phyloP scores from a whole-genome alignment of 1,284 basidiomycete genomes.

The Microbotryum intermedium region DNA sequence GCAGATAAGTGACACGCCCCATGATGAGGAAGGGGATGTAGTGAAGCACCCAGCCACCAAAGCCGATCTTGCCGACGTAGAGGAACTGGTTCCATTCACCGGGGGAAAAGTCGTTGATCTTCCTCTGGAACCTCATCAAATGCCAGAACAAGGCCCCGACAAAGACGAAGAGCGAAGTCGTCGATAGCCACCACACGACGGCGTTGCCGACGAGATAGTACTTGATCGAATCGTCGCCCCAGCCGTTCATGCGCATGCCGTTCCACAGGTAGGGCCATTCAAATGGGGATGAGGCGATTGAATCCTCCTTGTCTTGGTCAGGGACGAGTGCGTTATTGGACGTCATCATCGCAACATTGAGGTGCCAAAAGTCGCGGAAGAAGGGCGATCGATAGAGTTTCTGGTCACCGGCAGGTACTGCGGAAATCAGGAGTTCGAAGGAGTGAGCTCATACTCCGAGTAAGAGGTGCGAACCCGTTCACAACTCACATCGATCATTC shows the following conservation, averaged over 20 bases:
- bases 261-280: constrained; percentile 91
- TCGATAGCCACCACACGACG: constrained; percentile 81
- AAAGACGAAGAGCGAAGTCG: constrained; percentile 56
- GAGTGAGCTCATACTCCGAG: neutral
- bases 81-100: constrained; percentile 89
- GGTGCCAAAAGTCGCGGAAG: constrained; percentile 93
- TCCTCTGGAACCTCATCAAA: constrained; percentile 72
- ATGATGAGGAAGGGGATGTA: constrained; percentile 93
- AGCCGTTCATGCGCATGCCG: constrained; percentile 93
- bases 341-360: constrained; percentile 99
- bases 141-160: constrained; percentile 57
- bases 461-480: neutral
- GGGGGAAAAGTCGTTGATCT: constrained; percentile 83
- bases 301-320: constrained; percentile 96
- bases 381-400: constrained; percentile 87
- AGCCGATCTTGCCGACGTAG: constrained; percentile 83
- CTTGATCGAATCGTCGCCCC: constrained; percentile 79
- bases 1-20: constrained; percentile 69
- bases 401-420: constrained; percentile 72
- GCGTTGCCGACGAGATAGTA: constrained; percentile 93
- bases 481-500: constrained; percentile 73
- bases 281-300: constrained; percentile 79
- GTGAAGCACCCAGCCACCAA: constrained; percentile 87
- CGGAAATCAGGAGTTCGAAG: constrained; percentile 4
- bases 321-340: constrained; percentile 97